These are phyloP conservation scores for Rusavskia elegans DNA, from an alignment of 495 filamentous ascomycete genomes.

Conservation along the genomic window DNA sequence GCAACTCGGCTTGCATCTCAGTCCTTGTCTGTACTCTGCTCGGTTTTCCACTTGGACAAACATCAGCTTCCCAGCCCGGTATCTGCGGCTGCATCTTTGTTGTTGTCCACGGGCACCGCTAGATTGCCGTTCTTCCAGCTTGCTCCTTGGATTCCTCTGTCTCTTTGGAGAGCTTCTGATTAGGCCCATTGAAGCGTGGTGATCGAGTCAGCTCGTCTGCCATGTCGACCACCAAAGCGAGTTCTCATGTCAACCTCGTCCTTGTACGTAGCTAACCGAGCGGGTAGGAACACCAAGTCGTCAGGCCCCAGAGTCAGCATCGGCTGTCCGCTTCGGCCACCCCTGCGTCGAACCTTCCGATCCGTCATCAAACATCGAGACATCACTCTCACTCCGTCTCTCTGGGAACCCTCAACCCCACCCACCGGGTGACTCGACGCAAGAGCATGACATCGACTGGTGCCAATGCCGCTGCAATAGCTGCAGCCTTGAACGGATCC, in stretches of 20 bases:
- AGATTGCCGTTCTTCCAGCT: too few species aligned
- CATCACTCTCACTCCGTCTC: conserved; percentile 74
- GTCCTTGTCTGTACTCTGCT: background rate
- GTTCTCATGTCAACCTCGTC: background rate
- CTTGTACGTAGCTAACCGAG: background rate
- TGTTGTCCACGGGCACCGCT: too few species aligned
- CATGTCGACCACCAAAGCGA: conserved; percentile 12
- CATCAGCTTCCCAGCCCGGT: background rate
- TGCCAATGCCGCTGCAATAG: conserved; percentile 56
- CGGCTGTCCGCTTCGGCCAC: conserved; percentile 10
- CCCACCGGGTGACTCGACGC: conserved; percentile 75
- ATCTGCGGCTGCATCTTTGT: too few species aligned
- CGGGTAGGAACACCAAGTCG: conserved; percentile 9
- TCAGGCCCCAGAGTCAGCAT: conserved; percentile 11
- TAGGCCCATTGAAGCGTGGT: too few species aligned
- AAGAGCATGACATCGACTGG: conserved; percentile 81
- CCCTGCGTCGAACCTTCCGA: conserved; percentile 7
- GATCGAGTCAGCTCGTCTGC: background rate
- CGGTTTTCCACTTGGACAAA: background rate
- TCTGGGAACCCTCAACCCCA: conserved; percentile 59
- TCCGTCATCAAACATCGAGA: conserved; percentile 41
- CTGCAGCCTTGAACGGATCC: conserved; percentile 56
- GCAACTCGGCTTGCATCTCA: background rate
- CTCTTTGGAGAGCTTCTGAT: too few species aligned
- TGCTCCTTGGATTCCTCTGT: too few species aligned